Conservation (phyloP, 345 rosid species). For the Tarenaya hassleriana region DNA sequence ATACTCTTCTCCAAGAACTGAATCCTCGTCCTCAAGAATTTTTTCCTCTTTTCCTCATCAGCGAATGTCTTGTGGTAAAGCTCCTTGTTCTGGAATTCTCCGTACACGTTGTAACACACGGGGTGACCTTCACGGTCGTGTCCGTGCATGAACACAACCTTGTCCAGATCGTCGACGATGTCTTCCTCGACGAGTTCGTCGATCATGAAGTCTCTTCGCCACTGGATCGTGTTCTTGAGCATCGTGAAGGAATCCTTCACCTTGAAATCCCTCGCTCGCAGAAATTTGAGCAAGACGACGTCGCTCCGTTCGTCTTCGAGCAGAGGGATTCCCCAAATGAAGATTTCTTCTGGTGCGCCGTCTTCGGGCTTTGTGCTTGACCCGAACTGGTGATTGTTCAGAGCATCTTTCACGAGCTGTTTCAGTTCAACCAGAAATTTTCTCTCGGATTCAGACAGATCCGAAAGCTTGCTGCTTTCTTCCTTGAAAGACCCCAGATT, state of each 20-base stretch:
- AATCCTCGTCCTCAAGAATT: constrained; percentile 77
- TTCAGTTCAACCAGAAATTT: constrained; percentile 47
- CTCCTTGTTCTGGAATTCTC: constrained; percentile 88
- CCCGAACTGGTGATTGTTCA: constrained; percentile 30
- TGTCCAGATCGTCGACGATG: constrained; percentile 73
- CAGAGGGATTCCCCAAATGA: constrained; percentile 73
- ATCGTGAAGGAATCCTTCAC: constrained; percentile 63
- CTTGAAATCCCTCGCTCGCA: constrained; percentile 85
- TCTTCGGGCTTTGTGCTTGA: constrained; percentile 15
- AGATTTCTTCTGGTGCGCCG: constrained; percentile 39
- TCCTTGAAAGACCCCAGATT: constrained; percentile 56
- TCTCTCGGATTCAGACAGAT: constrained; percentile 50
- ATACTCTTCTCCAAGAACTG: constrained; percentile 89
- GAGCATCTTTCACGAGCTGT: constrained; percentile 38
- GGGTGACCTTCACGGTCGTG: constrained; percentile 78
- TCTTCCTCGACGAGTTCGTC: constrained; percentile 64
- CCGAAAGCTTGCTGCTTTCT: constrained; percentile 57
- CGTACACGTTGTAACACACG: constrained; percentile 81
- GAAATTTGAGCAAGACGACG: constrained; percentile 67
- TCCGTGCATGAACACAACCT: constrained; percentile 87
- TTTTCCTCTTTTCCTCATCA: constrained; percentile 61
- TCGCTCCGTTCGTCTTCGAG: constrained; percentile 69
- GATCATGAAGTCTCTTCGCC: constrained; percentile 69
- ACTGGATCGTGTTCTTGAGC: constrained; percentile 63
- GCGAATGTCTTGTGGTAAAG: constrained; percentile 63